Evolutionary conservation across 768 basidiomycete genomes (phyloP).

Genomic region (Favolaschia claudopus): DNA sequence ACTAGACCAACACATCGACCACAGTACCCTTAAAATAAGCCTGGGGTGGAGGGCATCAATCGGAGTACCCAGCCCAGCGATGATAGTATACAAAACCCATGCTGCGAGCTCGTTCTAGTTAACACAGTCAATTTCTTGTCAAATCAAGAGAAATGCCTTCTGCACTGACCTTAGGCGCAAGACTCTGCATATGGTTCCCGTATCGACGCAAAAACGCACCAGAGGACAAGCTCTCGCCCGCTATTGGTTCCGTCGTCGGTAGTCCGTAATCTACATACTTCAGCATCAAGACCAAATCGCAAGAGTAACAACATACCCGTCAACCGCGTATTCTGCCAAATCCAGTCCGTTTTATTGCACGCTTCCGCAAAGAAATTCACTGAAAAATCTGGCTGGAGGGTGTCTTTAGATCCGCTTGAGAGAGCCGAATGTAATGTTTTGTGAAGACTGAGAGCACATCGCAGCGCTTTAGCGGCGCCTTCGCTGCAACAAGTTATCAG

Average conservation of each 20-base stretch:
- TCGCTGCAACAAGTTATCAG: too few species aligned
- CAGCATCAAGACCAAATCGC: not conserved
- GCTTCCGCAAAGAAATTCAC: conserved; percentile 10
- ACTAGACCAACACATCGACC: too few species aligned
- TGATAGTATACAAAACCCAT: too few species aligned
- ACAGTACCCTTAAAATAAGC: too few species aligned
- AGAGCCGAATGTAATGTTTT: not conserved
- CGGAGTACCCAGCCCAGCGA: too few species aligned
- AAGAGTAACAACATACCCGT: conserved; percentile 1
- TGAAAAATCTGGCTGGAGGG: not conserved
- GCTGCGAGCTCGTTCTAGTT: too few species aligned
- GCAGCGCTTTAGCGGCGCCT: not conserved
- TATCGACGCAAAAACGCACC: conserved; percentile 17
- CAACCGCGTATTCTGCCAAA: conserved; percentile 11
- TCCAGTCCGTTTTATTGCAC: not conserved
- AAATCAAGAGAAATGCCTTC: too few species aligned
- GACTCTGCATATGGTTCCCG: too few species aligned
- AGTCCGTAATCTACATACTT: conserved; percentile 20
- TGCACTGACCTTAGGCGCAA: too few species aligned
- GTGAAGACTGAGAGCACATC: not conserved
- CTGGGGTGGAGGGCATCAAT: too few species aligned
- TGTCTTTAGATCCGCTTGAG: not conserved
- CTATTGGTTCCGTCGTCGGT: conserved; percentile 19
- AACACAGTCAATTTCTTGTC: too few species aligned
- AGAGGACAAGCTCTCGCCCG: conserved; percentile 18